Base-by-base conservation (phyloP, 768 basidiomycete species). In the Mycena alexandri region DNA sequence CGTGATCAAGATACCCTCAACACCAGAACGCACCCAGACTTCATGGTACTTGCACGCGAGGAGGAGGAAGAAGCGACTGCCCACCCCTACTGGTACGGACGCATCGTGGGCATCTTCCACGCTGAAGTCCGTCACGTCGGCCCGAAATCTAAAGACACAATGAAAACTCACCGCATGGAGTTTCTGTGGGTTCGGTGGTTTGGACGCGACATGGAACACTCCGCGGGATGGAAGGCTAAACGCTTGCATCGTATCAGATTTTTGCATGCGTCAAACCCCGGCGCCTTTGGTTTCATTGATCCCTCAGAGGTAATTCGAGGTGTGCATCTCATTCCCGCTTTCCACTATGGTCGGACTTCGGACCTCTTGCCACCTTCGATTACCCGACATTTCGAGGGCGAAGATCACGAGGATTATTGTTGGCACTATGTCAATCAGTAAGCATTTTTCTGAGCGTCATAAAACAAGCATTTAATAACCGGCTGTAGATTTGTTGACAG, bases 1-100 rank as follows among this genome's bases (percentile, higher is more conserved):
- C 74, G 77, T 0, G 66, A 68, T 6, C 79, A 83, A 63, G 81
- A 84, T 58, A 54, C 71, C 0, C 68, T 84, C 38, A 79, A 81
- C 33, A 69, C 76, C 5, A 33, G 64, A 0, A 77, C 71, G 0
- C 73, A 79, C 14, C 47, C 74, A 0, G 72, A 82, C 17, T 36
- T 84, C 3, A 78, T 75, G 64, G 68, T 72, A 1, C 54, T n/a
- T 0, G 66, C 70, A 41, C 74, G 73, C 0, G 74, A 63, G 0
- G 64, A 38, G 0, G 67, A n/a, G n/a, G n/a, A n/a, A n/a, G 29
- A 1, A 17, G 51, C 0, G 53, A 53, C 22, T n/a, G 73, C 59
- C 11, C 34, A 29, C 24, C 63, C 54, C 3, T 14, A 42, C 63
- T 9, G 69, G 36, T 67, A 66, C 47, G 73, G 53, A 0, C 51